Conservation (phyloP, 2,329 filamentous ascomycete species). For the Xylariaceae sp. region DNA sequence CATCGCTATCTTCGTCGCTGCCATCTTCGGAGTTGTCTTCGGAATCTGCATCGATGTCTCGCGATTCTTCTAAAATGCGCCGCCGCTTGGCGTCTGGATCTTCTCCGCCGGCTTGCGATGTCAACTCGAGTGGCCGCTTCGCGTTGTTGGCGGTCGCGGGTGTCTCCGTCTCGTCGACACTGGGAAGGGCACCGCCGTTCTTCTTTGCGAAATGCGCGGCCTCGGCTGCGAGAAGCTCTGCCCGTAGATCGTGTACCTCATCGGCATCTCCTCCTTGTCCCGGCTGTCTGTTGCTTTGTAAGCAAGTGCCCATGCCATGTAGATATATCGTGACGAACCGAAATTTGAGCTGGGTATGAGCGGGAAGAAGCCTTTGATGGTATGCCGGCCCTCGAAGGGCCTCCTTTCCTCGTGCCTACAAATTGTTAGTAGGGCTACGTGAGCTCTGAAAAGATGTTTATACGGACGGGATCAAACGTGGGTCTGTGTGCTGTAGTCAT, state of each 20-base stretch:
- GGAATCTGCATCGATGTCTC: constrained; percentile 82
- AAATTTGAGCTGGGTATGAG: constrained; percentile 91
- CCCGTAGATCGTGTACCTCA: constrained; percentile 77
- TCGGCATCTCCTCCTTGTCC: constrained; percentile 88
- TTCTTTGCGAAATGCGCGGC: constrained; percentile 86
- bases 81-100: constrained; percentile 82
- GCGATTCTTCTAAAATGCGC: constrained; percentile 84
- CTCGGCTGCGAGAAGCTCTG: constrained; percentile 89
- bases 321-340: constrained; percentile 54
- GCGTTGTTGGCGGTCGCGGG: constrained; percentile 49
- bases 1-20: constrained; percentile 52
- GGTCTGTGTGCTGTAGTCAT: constrained; percentile 80
- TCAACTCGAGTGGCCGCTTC: constrained; percentile 70
- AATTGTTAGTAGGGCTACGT: constrained; percentile 12
- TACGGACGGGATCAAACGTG: constrained; percentile 87
- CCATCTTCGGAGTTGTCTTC: constrained; percentile 65
- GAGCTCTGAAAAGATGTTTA: not conserved
- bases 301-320: not conserved
- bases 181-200: constrained; percentile 62
- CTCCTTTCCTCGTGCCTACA: constrained; percentile 88
- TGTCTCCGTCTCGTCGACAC: constrained; percentile 49
- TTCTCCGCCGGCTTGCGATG: constrained; percentile 53
- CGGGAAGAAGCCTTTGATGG: constrained; percentile 93
- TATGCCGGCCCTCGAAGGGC: constrained; percentile 91
- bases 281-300: constrained; percentile 61